Percentiles rank a stretch among this genome's conserved stretches.
Evolutionary conservation across 78 protist genomes (phyloP).

Genomic region (Blattamonas nauphoetae): DNA sequence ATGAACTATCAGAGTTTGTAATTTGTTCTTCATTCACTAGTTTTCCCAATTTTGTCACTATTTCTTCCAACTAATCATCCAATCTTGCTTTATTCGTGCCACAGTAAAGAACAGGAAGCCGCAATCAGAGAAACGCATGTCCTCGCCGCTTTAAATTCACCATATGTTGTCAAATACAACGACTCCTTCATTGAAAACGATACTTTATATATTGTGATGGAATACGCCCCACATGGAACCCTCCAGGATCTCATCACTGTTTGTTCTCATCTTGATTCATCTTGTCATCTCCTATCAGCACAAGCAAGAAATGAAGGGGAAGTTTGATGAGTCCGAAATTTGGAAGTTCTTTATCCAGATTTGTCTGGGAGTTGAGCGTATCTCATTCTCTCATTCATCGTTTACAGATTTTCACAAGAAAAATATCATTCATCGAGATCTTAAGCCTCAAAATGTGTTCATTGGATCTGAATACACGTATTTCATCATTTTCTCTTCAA

Average conservation of each 20-base stretch:
- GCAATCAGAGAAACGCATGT: background rate
- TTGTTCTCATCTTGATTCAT: background rate
- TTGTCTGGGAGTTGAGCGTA: background rate
- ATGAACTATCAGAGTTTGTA: too few species aligned
- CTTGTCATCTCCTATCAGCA: background rate
- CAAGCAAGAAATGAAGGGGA: background rate
- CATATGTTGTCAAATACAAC: background rate
- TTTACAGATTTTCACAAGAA: background rate
- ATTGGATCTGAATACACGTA: background rate
- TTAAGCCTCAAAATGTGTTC: background rate
- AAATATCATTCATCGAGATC: background rate
- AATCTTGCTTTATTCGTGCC: too few species aligned
- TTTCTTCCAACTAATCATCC: too few species aligned
- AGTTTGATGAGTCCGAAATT: background rate
- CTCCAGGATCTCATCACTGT: background rate
- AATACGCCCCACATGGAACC: background rate
- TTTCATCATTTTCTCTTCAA: background rate
- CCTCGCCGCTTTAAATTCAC: background rate
- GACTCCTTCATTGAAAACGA: background rate
- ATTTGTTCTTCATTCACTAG: too few species aligned
- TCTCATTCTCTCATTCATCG: background rate
- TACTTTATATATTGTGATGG: background rate
- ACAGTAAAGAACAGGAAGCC: background rate
- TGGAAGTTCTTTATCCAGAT: background rate
- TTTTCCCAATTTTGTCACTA: too few species aligned